Percentiles rank a stretch among this genome's conserved stretches.
These are phyloP conservation scores for Ophiobolus disseminans DNA, from an alignment of 2,329 filamentous ascomycete species.

Conservation along the genomic window DNA sequence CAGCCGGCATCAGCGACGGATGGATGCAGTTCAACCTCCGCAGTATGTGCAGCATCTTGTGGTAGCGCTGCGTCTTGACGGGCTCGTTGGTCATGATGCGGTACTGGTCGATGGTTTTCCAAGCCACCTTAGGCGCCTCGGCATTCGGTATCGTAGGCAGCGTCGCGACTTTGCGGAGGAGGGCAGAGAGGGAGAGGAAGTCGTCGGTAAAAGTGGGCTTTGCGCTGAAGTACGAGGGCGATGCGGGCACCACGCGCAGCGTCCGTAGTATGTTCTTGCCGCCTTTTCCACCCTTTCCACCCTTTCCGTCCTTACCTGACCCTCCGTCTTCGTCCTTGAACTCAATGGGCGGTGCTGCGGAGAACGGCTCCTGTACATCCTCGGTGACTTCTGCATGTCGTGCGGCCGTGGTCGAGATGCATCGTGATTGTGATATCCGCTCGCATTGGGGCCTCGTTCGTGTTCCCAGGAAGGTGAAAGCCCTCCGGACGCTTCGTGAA, in stretches of 20 bases:
- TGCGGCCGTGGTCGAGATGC: conserved; percentile 42
- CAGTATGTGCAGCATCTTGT: conserved; percentile 75
- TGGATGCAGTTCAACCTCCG: conserved; percentile 86
- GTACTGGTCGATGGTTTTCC: conserved; percentile 81
- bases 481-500: conserved; percentile 34
- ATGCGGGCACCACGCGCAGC: conserved; percentile 78
- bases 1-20: conserved; percentile 73
- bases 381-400: conserved; percentile 32
- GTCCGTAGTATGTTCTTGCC: conserved; percentile 34
- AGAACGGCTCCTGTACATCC: conserved; percentile 40
- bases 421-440: conserved; percentile 34
- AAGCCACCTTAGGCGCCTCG: conserved; percentile 76
- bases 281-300: conserved; percentile 18
- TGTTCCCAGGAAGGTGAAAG: conserved; percentile 31
- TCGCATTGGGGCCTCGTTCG: conserved; percentile 31
- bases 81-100: conserved; percentile 59
- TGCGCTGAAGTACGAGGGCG: conserved; percentile 93
- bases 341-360: conserved; percentile 55
- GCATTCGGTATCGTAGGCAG: conserved; percentile 72
- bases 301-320: conserved; percentile 9
- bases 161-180: conserved; percentile 74
- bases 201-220: conserved; percentile 86
- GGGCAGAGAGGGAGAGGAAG: conserved; percentile 73
- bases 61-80: conserved; percentile 72
- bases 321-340: conserved; percentile 35